Percentiles rank a stretch among this genome's conserved stretches.
Conservation (phyloP, 257 asterid genomes). For the Ophiorrhiza pumila region DNA sequence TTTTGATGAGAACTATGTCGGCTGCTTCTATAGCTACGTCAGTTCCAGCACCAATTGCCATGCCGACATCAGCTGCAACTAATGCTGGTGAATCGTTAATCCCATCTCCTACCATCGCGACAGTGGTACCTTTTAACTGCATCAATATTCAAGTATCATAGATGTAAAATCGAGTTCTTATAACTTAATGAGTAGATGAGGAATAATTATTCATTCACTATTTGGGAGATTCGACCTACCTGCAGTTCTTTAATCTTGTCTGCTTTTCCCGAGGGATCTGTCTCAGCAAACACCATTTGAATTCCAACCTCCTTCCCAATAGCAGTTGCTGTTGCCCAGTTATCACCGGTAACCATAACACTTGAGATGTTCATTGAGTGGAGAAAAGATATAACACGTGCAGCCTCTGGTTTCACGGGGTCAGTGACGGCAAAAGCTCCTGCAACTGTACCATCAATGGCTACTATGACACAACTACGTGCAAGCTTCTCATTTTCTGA, state of each 20-base stretch:
- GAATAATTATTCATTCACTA: neutral
- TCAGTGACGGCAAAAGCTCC: slow-evolving; percentile 94
- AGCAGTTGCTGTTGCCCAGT: slow-evolving; percentile 95
- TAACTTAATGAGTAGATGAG: neutral
- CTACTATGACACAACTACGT: slow-evolving; percentile 85
- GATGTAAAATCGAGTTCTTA: neutral
- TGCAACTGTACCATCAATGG: slow-evolving; percentile 63
- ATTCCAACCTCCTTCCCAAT: slow-evolving; percentile 87
- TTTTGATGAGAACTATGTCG: slow-evolving; percentile 79
- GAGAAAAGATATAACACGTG: slow-evolving; percentile 64
- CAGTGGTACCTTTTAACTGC: slow-evolving; percentile 70
- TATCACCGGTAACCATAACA: slow-evolving; percentile 97
- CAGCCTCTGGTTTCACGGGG: slow-evolving; percentile 90
- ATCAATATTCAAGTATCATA: slow-evolving; percentile 18
- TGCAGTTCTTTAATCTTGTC: slow-evolving; percentile 91
- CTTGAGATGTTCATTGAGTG: slow-evolving; percentile 69
- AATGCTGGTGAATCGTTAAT: slow-evolving; percentile 90
- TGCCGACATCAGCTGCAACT: slow-evolving; percentile 89
- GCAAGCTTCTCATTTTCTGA: slow-evolving; percentile 74
- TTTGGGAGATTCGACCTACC: slow-evolving; percentile 36
- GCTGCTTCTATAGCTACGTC: slow-evolving; percentile 98
- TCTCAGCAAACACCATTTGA: slow-evolving; percentile 80
- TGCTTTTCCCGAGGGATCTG: slow-evolving; percentile 92
- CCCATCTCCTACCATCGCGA: slow-evolving; percentile 97
- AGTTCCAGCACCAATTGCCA: slow-evolving; percentile 98